Base-by-base conservation (phyloP, 2,329 filamentous ascomycete genomes). In the Colletotrichum liriopes region DNA sequence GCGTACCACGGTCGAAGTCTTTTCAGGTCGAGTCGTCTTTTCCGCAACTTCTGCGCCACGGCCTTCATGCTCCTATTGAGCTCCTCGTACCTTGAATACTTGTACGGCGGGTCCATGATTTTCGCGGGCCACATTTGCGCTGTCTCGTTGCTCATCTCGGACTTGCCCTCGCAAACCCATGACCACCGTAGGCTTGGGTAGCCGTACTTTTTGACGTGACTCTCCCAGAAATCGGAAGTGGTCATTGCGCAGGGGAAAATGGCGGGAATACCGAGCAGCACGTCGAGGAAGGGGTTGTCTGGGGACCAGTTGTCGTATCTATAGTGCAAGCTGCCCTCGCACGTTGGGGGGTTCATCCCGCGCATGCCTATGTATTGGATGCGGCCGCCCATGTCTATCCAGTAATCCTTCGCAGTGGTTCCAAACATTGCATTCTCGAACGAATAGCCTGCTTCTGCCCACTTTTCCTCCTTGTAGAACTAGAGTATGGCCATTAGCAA, bases 391-490 rank as follows among this genome's bases (percentile, higher is more conserved):
- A 1, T 8, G 26, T 1, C 1, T 6, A 11, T 0, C 62, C 20
- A n/a, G 18, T 23, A 8, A 18, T 65, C 8, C 41, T 65, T 65
- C 11, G 5, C 1, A 35, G 35, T 14, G 20, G 26, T 51, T 9
- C 68, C 68, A n/a, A 67, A 67, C 20, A 71, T 39, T 16, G 47
- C 20, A 2, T 32, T 49, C 37, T 71, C 68, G 26, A 67, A 67
- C 12, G 68, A 71, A 26, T 32, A 41, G 26, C 68, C 68, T 8
- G 68, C 64, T 43, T 71, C 68, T 14, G 55, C 56, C 64, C 64
- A 67, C n/a, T 35, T 61, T 9, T 71, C 56, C 11, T 62, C 58
- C 16, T 67, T 35, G 56, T 45, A 71, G n/a, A 67, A 71, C 68
- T 71, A 32, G 8, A 26, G n/a, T 2, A 11, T 2, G 14, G 5